Evolutionary conservation across 305 asterid genomes (phyloP).

Genomic region (Rubia tinctorum): DNA sequence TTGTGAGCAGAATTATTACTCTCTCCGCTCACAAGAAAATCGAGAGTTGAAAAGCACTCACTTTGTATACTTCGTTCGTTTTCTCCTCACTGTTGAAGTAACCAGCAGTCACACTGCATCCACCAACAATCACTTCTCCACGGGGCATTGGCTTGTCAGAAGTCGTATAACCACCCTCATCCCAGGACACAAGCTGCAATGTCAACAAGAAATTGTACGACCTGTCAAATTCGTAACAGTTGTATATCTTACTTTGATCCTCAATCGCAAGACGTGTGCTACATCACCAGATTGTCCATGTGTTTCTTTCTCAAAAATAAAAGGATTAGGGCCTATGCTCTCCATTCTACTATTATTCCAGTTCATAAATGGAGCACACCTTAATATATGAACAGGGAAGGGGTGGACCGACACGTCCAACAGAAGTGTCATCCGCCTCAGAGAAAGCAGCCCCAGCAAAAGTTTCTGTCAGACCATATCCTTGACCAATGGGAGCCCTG

Average conservation of each 20-base stretch:
- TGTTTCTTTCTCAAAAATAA: background rate
- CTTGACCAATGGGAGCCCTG: conserved; percentile 95
- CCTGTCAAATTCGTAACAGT: background rate
- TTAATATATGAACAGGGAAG: conserved; percentile 84
- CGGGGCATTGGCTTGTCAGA: conserved; percentile 87
- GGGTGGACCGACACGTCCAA: conserved; percentile 96
- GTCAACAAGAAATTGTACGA: background rate
- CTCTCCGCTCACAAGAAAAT: background rate
- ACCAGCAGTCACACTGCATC: conserved; percentile 84
- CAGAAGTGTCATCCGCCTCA: conserved; percentile 72
- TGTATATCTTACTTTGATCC: background rate
- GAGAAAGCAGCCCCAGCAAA: conserved; percentile 92
- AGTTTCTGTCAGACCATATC: conserved; percentile 90
- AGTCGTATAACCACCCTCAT: conserved; percentile 78
- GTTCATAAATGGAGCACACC: conserved; percentile 37
- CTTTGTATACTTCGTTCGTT: conserved; percentile 78
- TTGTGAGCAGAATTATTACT: background rate
- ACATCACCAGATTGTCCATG: background rate
- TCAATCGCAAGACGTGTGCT: background rate
- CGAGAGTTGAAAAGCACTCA: conserved; percentile 16
- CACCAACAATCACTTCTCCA: conserved; percentile 93
- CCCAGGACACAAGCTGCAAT: conserved; percentile 88
- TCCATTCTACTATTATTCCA: background rate
- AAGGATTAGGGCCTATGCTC: background rate
- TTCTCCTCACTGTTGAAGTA: conserved; percentile 73